A percentile compares a stretch with the other conserved stretches of the same genome.
Conservation (phyloP, 331 rosid genomes). For the Phaseolus coccineus region DNA sequence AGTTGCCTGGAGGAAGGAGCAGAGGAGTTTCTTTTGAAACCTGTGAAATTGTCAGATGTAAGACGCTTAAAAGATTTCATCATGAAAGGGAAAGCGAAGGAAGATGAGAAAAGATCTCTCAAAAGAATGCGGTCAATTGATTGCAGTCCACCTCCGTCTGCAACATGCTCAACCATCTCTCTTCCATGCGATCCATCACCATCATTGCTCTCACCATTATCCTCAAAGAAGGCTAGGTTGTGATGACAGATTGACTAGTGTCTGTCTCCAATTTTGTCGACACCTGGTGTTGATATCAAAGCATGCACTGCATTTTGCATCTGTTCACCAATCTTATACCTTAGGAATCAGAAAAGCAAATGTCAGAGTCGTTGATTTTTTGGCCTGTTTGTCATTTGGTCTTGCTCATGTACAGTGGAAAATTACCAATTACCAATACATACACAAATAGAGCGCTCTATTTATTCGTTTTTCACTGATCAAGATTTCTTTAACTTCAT, state of each 20-base stretch:
- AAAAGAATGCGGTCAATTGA: constrained; percentile 58
- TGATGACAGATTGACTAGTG: constrained; percentile 29
- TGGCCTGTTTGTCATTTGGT: constrained; percentile 11
- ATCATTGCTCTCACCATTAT: constrained; percentile 38
- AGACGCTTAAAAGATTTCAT: constrained; percentile 72
- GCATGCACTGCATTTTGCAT: constrained; percentile 25
- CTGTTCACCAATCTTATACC: constrained; percentile 34
- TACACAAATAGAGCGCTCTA: neutral
- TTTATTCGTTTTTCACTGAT: too few species aligned
- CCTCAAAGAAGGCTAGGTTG: constrained; percentile 55
- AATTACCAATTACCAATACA: neutral
- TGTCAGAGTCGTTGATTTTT: constrained; percentile 28
- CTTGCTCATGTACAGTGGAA: constrained; percentile 35
- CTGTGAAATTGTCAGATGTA: constrained; percentile 84
- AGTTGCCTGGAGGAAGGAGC: constrained; percentile 99
- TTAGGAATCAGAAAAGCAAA: constrained; percentile 31
- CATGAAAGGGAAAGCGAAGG: constrained; percentile 65
- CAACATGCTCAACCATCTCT: constrained; percentile 30
- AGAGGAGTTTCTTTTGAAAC: constrained; percentile 87
- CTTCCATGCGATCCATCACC: constrained; percentile 49
- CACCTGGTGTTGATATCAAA: constrained; percentile 33
- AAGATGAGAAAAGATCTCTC: constrained; percentile 43
- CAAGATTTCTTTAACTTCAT: too few species aligned
- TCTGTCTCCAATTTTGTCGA: constrained; percentile 37
- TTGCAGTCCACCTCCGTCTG: constrained; percentile 33